These are phyloP conservation scores for Gentiana macrophylla DNA, from an alignment of 257 asterid species.

Conservation along the genomic window DNA sequence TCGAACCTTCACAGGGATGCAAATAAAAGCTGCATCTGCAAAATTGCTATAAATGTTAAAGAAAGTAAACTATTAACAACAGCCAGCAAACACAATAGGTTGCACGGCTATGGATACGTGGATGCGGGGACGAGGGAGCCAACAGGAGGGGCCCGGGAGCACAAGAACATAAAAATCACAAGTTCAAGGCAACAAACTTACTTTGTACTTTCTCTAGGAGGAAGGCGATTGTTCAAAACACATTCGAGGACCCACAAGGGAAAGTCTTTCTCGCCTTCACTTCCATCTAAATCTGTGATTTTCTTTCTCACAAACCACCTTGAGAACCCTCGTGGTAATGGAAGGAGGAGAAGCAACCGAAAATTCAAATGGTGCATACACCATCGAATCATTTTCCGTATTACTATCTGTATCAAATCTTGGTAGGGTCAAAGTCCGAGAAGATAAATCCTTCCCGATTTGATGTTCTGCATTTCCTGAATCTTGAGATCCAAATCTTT, in stretches of 20 bases:
- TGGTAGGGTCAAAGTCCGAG: slow-evolving; percentile 51
- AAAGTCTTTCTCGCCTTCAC: slow-evolving; percentile 89
- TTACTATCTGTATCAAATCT: slow-evolving; percentile 64
- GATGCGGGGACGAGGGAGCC: not conserved
- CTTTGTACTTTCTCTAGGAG: slow-evolving; percentile 97
- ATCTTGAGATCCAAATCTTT: slow-evolving; percentile 62
- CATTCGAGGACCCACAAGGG: slow-evolving; percentile 98
- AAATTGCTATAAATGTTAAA: slow-evolving; percentile 13
- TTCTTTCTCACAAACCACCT: slow-evolving; percentile 95
- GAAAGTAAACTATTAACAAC: not conserved
- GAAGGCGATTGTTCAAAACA: slow-evolving; percentile 87
- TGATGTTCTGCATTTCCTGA: slow-evolving; percentile 62
- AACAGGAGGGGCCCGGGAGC: too few species aligned
- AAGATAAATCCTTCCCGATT: slow-evolving; percentile 61
- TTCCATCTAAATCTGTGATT: slow-evolving; percentile 82
- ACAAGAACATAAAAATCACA: not conserved
- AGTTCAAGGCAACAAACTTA: slow-evolving; percentile 24
- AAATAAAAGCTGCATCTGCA: slow-evolving; percentile 97
- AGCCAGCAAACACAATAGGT: too few species aligned
- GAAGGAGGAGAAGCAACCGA: slow-evolving; percentile 79
- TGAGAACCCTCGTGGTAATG: slow-evolving; percentile 81
- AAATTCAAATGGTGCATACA: slow-evolving; percentile 91
- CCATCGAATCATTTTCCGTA: slow-evolving; percentile 69
- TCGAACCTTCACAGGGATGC: slow-evolving; percentile 90
- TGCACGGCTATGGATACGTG: too few species aligned